Conservation (phyloP, 345 rosid genomes). For the Psidium guajava region DNA sequence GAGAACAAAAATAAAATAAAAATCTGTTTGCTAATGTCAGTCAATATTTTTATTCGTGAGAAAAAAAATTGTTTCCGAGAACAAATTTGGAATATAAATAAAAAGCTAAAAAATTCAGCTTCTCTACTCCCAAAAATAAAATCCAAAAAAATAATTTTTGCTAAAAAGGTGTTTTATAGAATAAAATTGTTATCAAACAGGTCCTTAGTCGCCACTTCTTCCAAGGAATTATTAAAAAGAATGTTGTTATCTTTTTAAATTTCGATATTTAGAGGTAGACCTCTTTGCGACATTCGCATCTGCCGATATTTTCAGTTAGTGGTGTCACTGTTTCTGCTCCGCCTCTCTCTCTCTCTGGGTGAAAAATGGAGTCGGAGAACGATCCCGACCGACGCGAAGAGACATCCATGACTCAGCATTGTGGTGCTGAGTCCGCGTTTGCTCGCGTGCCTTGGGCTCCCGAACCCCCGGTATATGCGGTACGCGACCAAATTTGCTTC, state of each 20-base stretch:
- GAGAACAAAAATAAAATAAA: too few relatives aligned
- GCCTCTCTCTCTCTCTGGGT: background rate
- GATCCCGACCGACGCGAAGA: background rate
- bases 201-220: too few relatives aligned
- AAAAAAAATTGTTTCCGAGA: too few relatives aligned
- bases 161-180: too few relatives aligned
- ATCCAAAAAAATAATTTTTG: too few relatives aligned
- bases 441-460: constrained; percentile 21
- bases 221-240: too few relatives aligned
- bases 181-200: too few relatives aligned
- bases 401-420: background rate
- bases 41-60: too few relatives aligned
- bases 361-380: background rate
- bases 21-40: too few relatives aligned
- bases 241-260: background rate
- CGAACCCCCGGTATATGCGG: constrained; percentile 31
- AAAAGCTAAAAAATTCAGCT: too few relatives aligned
- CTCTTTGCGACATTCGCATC: background rate
- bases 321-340: background rate
- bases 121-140: too few relatives aligned
- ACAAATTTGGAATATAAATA: too few relatives aligned
- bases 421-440: constrained; percentile 14
- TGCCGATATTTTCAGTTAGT: background rate
- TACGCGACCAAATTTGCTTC: background rate
- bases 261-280: background rate